Evolutionary conservation across 2,329 filamentous ascomycete genomes (phyloP).

Genomic region (Keithomyces neogunnii): DNA sequence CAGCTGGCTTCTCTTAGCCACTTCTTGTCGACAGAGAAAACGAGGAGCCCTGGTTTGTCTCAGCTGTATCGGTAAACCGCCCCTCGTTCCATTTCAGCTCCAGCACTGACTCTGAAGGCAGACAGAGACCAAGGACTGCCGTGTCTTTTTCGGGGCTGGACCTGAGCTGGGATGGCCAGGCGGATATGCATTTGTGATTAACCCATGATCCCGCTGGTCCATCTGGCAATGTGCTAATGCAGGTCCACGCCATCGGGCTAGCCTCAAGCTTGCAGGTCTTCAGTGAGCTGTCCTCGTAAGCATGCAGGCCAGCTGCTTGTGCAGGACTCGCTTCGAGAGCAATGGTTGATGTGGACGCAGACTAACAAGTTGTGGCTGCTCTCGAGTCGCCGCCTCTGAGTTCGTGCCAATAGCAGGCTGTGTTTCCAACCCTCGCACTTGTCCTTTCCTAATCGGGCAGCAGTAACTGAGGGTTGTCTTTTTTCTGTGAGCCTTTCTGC

Average conservation of each 20-base stretch:
- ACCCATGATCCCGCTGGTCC: neutral
- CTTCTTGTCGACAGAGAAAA: too few relatives aligned
- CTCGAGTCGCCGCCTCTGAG: neutral
- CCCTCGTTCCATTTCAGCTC: too few relatives aligned
- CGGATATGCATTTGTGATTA: neutral
- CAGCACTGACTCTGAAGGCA: too few relatives aligned
- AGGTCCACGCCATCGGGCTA: neutral
- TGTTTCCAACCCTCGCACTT: neutral
- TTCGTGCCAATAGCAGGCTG: neutral
- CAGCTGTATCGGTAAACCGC: too few relatives aligned
- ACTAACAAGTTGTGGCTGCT: neutral
- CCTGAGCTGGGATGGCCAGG: neutral
- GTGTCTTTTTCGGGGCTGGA: neutral
- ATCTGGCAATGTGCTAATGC: neutral
- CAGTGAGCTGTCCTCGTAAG: too few relatives aligned
- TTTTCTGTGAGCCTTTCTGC: neutral
- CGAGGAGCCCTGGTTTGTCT: too few relatives aligned
- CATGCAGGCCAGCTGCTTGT: neutral
- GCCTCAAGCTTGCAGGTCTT: neutral
- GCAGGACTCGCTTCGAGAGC: neutral
- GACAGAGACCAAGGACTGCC: neutral
- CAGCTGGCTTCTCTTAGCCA: too few relatives aligned
- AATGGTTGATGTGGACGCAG: neutral
- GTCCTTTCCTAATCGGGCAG: neutral
- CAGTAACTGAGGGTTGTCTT: neutral